Percentiles rank a stretch among this genome's conserved stretches.
phyloP scores from a whole-genome alignment of 108 stramenopile genomes.

The Parmales sp. region DNA sequence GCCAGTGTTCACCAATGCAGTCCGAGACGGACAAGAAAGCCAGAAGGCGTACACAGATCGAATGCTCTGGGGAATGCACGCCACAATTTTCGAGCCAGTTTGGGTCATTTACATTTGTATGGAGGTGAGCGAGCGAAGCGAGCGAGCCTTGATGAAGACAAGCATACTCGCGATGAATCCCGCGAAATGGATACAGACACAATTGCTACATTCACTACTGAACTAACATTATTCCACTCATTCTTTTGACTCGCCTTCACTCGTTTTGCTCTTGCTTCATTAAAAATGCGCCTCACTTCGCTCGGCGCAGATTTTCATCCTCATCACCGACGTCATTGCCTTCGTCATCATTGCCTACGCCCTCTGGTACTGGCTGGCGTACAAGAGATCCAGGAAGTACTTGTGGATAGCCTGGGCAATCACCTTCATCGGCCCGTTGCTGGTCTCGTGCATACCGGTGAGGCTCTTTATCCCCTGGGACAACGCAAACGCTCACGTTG shows the following conservation, averaged over 20 bases:
- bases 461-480: background rate
- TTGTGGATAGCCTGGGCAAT: background rate
- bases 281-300: too few species aligned
- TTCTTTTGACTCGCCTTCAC: too few species aligned
- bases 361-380: slow-evolving; percentile 10
- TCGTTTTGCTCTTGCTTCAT: too few species aligned
- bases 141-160: too few species aligned
- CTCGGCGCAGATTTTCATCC: too few species aligned
- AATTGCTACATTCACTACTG: too few species aligned
- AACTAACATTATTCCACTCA: too few species aligned
- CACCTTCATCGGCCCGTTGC: slow-evolving; percentile 1
- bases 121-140: too few species aligned
- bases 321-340: background rate
- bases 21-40: background rate
- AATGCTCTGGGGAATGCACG: slow-evolving; percentile 11
- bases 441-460: background rate
- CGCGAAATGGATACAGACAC: too few species aligned
- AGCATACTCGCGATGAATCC: too few species aligned
- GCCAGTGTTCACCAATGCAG: background rate
- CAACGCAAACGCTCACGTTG: background rate
- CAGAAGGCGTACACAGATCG: background rate
- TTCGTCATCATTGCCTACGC: background rate
- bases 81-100: background rate
- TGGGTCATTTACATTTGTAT: slow-evolving; percentile 1
- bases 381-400: background rate